phyloP scores from a whole-genome alignment of 352 stramenopile genomes.

The Globisporangium emineosum region DNA sequence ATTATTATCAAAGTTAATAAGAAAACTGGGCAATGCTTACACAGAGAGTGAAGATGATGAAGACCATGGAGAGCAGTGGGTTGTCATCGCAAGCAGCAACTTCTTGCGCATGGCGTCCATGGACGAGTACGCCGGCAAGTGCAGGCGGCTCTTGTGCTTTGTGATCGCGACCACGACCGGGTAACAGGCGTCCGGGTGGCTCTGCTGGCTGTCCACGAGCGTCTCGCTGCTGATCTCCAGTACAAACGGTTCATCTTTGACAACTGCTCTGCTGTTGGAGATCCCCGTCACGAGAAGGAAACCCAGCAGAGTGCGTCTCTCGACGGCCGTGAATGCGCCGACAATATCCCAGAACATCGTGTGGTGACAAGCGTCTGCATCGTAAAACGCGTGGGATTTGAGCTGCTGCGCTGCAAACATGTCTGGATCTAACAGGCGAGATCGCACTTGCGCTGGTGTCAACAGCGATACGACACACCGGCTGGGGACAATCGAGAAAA shows the following conservation, averaged over 20 bases:
- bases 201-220: conserved; percentile 30
- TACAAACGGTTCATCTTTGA: conserved; percentile 19
- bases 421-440: conserved; percentile 32
- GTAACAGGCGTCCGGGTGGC: conserved; percentile 53
- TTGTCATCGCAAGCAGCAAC: conserved; percentile 56
- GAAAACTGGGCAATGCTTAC: neutral
- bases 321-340: conserved; percentile 38
- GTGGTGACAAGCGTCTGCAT: conserved; percentile 24
- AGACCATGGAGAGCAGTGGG: conserved; percentile 10
- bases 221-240: conserved; percentile 44
- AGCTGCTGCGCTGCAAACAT: conserved; percentile 24
- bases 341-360: conserved; percentile 47
- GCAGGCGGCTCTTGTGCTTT: conserved; percentile 31
- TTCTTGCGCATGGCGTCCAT: conserved; percentile 47
- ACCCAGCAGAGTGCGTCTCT: conserved; percentile 43
- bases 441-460: conserved; percentile 30
- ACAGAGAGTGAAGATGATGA: neutral
- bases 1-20: neutral
- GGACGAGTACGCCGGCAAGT: conserved; percentile 63
- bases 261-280: too few species aligned
- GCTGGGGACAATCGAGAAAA: conserved; percentile 50
- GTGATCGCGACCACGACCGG: conserved; percentile 41
- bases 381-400: conserved; percentile 29
- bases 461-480: conserved; percentile 40
- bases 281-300: conserved; percentile 4